Conservation (phyloP, 2,329 filamentous ascomycete species). For the Colletotrichum sp. region DNA sequence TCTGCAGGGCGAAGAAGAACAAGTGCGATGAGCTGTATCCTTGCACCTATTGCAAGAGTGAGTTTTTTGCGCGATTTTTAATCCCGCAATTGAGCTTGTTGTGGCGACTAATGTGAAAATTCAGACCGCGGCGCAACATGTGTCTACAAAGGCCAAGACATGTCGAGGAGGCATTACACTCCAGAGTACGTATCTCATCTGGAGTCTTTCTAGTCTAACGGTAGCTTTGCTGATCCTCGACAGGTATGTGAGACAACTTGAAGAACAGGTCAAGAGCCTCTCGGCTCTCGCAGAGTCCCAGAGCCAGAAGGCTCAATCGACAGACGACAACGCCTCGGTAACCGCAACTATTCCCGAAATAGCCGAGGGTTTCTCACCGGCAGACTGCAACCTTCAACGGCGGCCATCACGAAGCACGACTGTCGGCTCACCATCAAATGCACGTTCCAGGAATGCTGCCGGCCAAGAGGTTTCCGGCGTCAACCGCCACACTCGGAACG, state of each 20-base stretch:
- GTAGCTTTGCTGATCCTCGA: neutral
- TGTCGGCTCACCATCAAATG: conserved; percentile 20
- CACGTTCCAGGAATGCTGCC: conserved; percentile 30
- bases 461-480: conserved; percentile 45
- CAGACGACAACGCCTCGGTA: conserved; percentile 2
- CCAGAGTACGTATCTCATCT: conserved; percentile 23
- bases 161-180: conserved; percentile 23
- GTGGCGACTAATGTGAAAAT: neutral
- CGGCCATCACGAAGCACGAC: conserved; percentile 5
- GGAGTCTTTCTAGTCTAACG: neutral
- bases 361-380: neutral
- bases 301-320: neutral
- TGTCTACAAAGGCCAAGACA: conserved; percentile 30
- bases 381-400: neutral
- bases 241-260: conserved; percentile 28
- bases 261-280: conserved; percentile 26
- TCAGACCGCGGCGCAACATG: conserved; percentile 28
- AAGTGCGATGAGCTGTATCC: conserved; percentile 24
- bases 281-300: conserved; percentile 4
- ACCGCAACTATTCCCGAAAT: conserved; percentile 18
- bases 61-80: conserved; percentile 10
- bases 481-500: conserved; percentile 48
- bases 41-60: conserved; percentile 48
- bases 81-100: neutral
- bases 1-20: conserved; percentile 15